A percentile compares a stretch with the other conserved stretches of the same genome.
These are phyloP conservation scores for Aspergillus fischeri DNA, from an alignment of 2,329 filamentous ascomycete species.

Conservation along the genomic window DNA sequence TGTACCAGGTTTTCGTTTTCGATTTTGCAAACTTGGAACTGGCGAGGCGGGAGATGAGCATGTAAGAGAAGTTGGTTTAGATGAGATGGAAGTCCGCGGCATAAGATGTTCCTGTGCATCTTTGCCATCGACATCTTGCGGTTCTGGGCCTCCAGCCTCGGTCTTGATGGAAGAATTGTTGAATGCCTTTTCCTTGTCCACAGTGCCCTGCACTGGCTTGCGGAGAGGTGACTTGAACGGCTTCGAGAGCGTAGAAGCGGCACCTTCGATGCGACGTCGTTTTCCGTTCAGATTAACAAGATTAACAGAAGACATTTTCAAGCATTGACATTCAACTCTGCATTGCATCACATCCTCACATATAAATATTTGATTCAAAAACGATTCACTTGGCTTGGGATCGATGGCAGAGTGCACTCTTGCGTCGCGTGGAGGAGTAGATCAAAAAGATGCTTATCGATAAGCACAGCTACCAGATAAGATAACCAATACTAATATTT, in stretches of 20 bases:
- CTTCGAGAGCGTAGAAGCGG: constrained; percentile 58
- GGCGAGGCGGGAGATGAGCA: constrained; percentile 1
- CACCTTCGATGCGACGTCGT: constrained; percentile 59
- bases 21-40: constrained; percentile 1
- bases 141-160: not conserved
- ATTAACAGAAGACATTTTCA: constrained; percentile 14
- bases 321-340: not conserved
- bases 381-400: not conserved
- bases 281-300: constrained; percentile 45
- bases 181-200: constrained; percentile 8
- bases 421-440: not conserved
- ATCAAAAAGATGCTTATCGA: constrained; percentile 10
- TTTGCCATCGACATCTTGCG: not conserved
- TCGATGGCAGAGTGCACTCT: not conserved
- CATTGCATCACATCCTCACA: not conserved
- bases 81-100: not conserved
- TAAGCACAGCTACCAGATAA: constrained; percentile 1
- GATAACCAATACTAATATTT: not conserved
- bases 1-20: constrained; percentile 6
- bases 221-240: constrained; percentile 70
- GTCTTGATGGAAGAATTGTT: not conserved
- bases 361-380: not conserved
- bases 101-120: not conserved
- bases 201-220: constrained; percentile 29
- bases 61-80: not conserved